Base-by-base conservation (phyloP, 169 alveolate genomes). In the Eimeria falciformis region DNA sequence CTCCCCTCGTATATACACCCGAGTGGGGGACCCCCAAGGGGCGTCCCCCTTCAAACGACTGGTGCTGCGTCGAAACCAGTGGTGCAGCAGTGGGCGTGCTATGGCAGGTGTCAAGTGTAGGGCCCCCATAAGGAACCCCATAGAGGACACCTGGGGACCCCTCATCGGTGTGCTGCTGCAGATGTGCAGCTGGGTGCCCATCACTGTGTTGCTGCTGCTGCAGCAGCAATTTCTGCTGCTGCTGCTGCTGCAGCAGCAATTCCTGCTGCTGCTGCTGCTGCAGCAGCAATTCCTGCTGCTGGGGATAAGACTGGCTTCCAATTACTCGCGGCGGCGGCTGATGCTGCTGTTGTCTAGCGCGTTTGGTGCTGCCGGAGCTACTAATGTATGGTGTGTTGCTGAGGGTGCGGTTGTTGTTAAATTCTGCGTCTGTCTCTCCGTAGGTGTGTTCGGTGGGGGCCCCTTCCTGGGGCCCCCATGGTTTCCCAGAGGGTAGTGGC, bases 291-390 rank as follows among this genome's bases (percentile, higher is more conserved):
- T 73, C 33, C 37, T 45, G 65, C 62, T 37, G 84, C 58, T 73
- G 77, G 3, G 14, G 6, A 18, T 18, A 14, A 11, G 37, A 45
- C 29, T 69, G 84, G 40, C 2, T 33, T 33, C 40, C 84, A 66
- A n/a, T 18, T 27, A 23, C 58, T 43, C 37, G 71, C 47, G 45
- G 53, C 87, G 11, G 11, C 71, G 3, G 90, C 43, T 40, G 75
- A 50, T 5, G 69, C 55, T 37, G 33, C 11, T 12, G 58, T 25
- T 11, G 69, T 18, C 43, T 29, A 18, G 9, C 84, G 4, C 43
- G 29, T 18, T 37, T 53, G 87, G 50, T 78, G 53, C 81, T 69
- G 87, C 69, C 50, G 69, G 29, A 23, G 71, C 69, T 78, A 21
- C 87, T 78, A 40, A 27, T 1, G 71, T 43, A 40, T 37, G 47